Conservation (phyloP, 176 grass and related monocot genomes). For the Poa pratensis region DNA sequence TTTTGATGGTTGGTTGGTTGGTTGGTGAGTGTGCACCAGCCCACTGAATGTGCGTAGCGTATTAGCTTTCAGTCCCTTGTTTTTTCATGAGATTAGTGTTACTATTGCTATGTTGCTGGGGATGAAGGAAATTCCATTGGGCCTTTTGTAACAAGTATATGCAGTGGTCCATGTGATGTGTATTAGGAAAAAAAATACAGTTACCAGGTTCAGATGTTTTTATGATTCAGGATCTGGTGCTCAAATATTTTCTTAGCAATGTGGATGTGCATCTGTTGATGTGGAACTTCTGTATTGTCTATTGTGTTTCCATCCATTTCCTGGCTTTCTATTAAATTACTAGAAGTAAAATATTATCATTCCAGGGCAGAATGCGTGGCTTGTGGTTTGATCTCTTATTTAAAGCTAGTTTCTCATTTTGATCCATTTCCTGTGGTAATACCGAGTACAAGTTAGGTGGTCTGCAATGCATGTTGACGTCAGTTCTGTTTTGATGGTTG, state of each 20-base stretch:
- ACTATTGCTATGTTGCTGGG: neutral
- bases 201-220: neutral
- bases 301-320: neutral
- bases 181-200: neutral
- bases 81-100: conserved; percentile 14
- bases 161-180: neutral
- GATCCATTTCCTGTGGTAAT: too few relatives aligned
- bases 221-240: neutral
- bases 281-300: neutral
- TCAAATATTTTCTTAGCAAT: neutral
- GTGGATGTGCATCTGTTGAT: neutral
- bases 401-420: neutral
- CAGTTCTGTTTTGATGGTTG: neutral
- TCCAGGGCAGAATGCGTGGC: neutral
- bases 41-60: neutral
- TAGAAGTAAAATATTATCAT: neutral
- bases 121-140: neutral
- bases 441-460: neutral
- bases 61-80: neutral
- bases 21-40: neutral
- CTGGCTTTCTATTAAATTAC: neutral
- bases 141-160: neutral
- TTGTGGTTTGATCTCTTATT: neutral
- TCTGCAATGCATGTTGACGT: neutral
- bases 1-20: neutral